These are phyloP conservation scores for Exophiala phaeomuriformis DNA, from an alignment of 2,329 filamentous ascomycete species.

Conservation along the genomic window DNA sequence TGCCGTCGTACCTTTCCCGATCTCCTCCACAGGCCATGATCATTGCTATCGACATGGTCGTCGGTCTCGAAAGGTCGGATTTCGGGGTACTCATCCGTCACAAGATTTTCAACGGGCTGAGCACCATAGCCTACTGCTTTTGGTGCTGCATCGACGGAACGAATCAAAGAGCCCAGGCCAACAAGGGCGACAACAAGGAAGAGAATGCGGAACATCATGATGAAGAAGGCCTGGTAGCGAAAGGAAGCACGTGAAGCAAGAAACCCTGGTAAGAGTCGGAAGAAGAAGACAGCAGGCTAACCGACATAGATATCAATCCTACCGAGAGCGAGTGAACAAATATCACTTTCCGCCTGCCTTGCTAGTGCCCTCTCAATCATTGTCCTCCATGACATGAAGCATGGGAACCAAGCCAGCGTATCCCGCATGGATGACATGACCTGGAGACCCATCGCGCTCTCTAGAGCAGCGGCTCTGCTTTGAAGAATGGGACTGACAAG, in stretches of 20 bases:
- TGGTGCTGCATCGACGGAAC: conserved; percentile 3
- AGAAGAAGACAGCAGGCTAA: neutral
- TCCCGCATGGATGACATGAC: neutral
- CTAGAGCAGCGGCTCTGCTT: neutral
- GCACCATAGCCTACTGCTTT: conserved; percentile 4
- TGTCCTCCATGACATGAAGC: neutral
- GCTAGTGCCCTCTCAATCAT: neutral
- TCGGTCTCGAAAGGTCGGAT: neutral
- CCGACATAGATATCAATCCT: neutral
- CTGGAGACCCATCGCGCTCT: neutral
- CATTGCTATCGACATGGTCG: neutral
- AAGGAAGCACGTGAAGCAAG: neutral
- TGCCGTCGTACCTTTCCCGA: conserved; percentile 4
- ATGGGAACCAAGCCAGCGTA: neutral
- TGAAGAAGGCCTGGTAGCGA: conserved; percentile 1
- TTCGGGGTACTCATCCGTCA: neutral
- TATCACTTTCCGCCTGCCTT: neutral
- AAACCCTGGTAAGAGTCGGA: neutral
- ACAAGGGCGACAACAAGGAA: conserved; percentile 3
- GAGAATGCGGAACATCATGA: conserved; percentile 5
- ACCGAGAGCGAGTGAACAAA: neutral
- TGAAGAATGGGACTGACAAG: neutral
- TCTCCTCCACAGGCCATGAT: neutral
- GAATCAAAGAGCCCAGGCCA: conserved; percentile 1
- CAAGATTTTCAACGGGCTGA: neutral